These are phyloP conservation scores for Cocos nucifera DNA, from an alignment of 176 grass and related monocot species.

Conservation along the genomic window DNA sequence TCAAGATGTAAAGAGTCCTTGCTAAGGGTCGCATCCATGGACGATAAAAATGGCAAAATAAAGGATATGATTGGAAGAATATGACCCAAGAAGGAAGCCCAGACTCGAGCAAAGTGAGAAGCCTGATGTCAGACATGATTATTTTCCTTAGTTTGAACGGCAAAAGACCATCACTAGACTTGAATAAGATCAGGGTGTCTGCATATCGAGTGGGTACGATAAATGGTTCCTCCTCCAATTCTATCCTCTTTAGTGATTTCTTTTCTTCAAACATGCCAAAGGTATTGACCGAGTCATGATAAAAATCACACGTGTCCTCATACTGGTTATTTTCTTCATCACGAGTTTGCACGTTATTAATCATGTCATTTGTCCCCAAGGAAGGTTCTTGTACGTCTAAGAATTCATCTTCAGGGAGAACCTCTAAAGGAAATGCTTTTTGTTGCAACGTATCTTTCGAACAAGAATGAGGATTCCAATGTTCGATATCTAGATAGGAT, in stretches of 20 bases:
- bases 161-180: constrained; percentile 45
- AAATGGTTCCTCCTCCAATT: background rate
- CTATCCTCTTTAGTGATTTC: background rate
- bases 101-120: constrained; percentile 69
- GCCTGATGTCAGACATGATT: constrained; percentile 67
- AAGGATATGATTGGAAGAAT: constrained; percentile 81
- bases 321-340: background rate
- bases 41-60: constrained; percentile 64
- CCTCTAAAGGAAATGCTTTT: constrained; percentile 9
- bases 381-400: constrained; percentile 13
- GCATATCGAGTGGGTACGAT: constrained; percentile 33
- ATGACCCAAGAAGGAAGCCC: constrained; percentile 86
- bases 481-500: constrained; percentile 9
- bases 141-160: constrained; percentile 52
- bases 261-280: background rate
- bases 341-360: background rate
- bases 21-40: constrained; percentile 77
- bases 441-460: background rate
- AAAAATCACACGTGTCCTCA: constrained; percentile 4
- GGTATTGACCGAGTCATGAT: background rate
- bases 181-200: constrained; percentile 53
- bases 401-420: constrained; percentile 23
- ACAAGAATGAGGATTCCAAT: background rate
- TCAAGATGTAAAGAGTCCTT: constrained; percentile 41
- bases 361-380: background rate